These are phyloP conservation scores for Russula sp. DNA, from an alignment of 768 basidiomycete genomes.

Conservation along the genomic window DNA sequence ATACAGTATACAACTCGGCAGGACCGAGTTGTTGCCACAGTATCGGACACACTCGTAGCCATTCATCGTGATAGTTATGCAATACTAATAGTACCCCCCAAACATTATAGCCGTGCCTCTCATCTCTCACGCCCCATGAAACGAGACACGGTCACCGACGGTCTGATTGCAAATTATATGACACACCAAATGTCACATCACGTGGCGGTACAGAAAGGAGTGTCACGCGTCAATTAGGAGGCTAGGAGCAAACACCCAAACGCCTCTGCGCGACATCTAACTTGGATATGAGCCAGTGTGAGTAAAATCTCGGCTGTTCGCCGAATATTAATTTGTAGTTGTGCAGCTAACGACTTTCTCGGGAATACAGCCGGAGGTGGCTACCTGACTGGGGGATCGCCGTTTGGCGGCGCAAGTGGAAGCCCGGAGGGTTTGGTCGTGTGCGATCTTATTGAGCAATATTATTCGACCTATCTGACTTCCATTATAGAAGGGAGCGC, in stretches of 20 bases:
- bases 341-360: constrained; percentile 39
- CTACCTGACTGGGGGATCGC: constrained; percentile 58
- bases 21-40: neutral
- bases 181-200: constrained; percentile 4
- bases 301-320: constrained; percentile 37
- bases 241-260: too few relatives aligned
- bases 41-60: neutral
- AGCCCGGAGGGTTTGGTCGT: constrained; percentile 57
- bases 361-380: constrained; percentile 49
- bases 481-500: constrained; percentile 38
- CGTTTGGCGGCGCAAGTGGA: constrained; percentile 51
- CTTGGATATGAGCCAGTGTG: constrained; percentile 24
- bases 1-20: neutral
- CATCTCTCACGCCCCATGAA: too few relatives aligned
- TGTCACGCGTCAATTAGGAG: constrained; percentile 11
- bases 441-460: constrained; percentile 35
- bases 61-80: neutral
- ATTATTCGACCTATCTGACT: constrained; percentile 5
- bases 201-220: constrained; percentile 26
- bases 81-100: neutral
- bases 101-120: neutral
- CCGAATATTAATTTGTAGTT: constrained; percentile 42
- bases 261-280: neutral
- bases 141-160: too few relatives aligned
- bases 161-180: too few relatives aligned